Conservation (phyloP, 2,329 filamentous ascomycete species). For the Penicillium sp. region DNA sequence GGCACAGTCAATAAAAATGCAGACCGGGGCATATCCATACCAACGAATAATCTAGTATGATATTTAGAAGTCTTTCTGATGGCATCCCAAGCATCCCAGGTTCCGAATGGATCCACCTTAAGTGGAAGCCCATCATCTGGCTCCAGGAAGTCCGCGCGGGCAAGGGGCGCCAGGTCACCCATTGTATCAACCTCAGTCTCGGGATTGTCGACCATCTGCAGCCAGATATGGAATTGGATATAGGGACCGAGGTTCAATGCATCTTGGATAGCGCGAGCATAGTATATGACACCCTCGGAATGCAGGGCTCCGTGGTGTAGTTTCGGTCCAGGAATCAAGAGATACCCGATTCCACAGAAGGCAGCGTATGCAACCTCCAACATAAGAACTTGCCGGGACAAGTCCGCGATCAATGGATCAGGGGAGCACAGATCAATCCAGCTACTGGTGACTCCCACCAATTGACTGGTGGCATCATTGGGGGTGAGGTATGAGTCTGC, state of each 20-base stretch:
- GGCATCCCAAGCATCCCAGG: conserved; percentile 93
- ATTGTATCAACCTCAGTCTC: conserved; percentile 53
- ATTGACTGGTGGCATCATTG: conserved; percentile 76
- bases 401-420: conserved; percentile 78
- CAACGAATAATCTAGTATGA: conserved; percentile 74
- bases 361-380: conserved; percentile 92
- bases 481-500: conserved; percentile 68
- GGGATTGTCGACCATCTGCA: conserved; percentile 80
- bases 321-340: conserved; percentile 78
- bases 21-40: conserved; percentile 58
- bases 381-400: conserved; percentile 87
- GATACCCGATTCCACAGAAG: conserved; percentile 85
- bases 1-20: background rate
- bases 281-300: conserved; percentile 64
- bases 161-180: conserved; percentile 47
- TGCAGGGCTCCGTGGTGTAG: conserved; percentile 58
- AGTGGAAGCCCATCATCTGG: conserved; percentile 38
- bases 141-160: conserved; percentile 43
- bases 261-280: conserved; percentile 81
- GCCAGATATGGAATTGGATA: conserved; percentile 75
- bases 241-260: conserved; percentile 73
- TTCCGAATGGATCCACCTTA: conserved; percentile 70
- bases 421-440: conserved; percentile 90
- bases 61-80: conserved; percentile 87
- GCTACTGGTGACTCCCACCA: conserved; percentile 78